Percentiles rank a stretch among this genome's conserved stretches.
Evolutionary conservation across 495 filamentous ascomycete genomes (phyloP).

Genomic region (Lophium mytilinum): DNA sequence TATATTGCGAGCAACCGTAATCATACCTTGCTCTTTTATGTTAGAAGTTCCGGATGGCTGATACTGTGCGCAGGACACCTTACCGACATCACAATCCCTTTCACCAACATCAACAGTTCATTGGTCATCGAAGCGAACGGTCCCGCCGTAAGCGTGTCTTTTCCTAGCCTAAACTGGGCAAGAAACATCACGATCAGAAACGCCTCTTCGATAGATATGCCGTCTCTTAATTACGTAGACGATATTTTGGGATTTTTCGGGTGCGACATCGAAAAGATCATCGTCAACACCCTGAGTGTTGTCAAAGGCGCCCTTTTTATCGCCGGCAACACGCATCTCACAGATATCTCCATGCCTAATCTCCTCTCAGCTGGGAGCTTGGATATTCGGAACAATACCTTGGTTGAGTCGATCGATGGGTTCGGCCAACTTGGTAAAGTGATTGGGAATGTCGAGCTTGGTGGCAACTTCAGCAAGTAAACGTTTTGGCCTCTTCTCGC

Average conservation of each 20-base stretch:
- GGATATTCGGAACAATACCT: conserved; percentile 80
- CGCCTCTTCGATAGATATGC: conserved; percentile 62
- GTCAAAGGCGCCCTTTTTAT: conserved; percentile 63
- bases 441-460: conserved; percentile 79
- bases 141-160: conserved; percentile 45
- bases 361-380: conserved; percentile 65
- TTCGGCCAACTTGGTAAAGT: conserved; percentile 63
- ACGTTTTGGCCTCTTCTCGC: conserved; percentile 27
- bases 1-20: conserved; percentile 32
- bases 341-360: conserved; percentile 64
- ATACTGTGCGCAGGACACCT: conserved; percentile 12
- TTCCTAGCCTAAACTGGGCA: conserved; percentile 71
- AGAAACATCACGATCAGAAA: conserved; percentile 84
- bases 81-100: conserved; percentile 42
- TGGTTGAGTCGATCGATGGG: conserved; percentile 50
- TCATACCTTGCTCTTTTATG: no score
- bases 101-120: conserved; percentile 55
- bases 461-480: conserved; percentile 75
- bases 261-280: conserved; percentile 60
- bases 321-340: conserved; percentile 64
- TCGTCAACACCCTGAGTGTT: conserved; percentile 69
- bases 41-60: no score
- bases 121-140: conserved; percentile 59
- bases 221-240: conserved; percentile 66
- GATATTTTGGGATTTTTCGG: conserved; percentile 76